Evolutionary conservation across 306 rosid species (phyloP).

Genomic region (Urtica urens): DNA sequence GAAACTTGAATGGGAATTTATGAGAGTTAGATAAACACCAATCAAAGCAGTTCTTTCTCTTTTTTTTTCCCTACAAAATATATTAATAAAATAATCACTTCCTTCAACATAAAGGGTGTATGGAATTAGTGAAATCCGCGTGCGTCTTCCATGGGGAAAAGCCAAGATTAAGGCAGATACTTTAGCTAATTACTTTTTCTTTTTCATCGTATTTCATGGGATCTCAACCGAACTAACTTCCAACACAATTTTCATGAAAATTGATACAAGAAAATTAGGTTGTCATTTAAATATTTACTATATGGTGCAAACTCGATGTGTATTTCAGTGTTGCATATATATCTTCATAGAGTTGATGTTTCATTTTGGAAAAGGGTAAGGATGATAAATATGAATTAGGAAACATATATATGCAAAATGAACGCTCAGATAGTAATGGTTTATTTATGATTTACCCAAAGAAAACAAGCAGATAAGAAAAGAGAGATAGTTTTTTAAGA

Average conservation of each 20-base stretch:
- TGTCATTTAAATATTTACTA: constrained; percentile 1
- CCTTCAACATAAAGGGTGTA: constrained; percentile 1
- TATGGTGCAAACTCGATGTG: constrained; percentile 9
- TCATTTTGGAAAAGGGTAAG: neutral
- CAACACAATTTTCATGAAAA: constrained; percentile 20
- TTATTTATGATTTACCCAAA: constrained; percentile 8
- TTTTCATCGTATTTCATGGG: constrained; percentile 12
- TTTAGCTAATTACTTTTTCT: constrained; percentile 7
- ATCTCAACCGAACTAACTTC: constrained; percentile 14
- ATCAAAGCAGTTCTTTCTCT: too few relatives aligned
- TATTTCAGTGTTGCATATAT: neutral
- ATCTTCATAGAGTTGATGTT: neutral
- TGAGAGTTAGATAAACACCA: neutral
- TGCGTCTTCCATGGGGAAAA: constrained; percentile 10
- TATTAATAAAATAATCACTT: too few relatives aligned
- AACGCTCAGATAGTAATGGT: neutral
- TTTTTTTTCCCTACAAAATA: too few relatives aligned
- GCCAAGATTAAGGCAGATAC: constrained; percentile 8
- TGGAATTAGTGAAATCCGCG: constrained; percentile 10
- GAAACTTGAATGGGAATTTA: neutral
- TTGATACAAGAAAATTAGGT: constrained; percentile 9
- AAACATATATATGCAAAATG: neutral
- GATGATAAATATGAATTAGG: neutral
- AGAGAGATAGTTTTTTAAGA: neutral
- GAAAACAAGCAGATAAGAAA: constrained; percentile 4